These are phyloP conservation scores for Thuja plicata DNA, from an alignment of 83 land plant species.

Conservation along the genomic window DNA sequence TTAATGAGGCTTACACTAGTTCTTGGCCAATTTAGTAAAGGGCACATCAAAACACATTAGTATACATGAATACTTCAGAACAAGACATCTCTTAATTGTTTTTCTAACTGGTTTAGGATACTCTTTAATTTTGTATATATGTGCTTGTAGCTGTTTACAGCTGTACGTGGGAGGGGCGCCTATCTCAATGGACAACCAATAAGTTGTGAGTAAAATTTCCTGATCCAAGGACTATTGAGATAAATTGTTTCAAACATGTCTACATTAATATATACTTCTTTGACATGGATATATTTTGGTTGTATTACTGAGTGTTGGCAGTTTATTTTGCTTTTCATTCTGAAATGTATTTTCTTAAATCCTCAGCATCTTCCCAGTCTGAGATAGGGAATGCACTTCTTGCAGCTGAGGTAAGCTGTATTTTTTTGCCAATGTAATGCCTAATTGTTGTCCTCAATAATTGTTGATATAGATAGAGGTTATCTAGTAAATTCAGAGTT, in stretches of 20 bases:
- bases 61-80: neutral
- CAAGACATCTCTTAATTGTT: neutral
- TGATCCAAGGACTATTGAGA: neutral
- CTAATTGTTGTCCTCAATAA: neutral
- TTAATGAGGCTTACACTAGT: neutral
- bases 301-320: neutral
- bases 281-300: neutral
- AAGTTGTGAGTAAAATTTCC: conserved; percentile 12
- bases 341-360: neutral
- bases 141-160: conserved; percentile 14
- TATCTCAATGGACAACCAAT: conserved; percentile 7
- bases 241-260: neutral
- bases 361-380: conserved; percentile 72
- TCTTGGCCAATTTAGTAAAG: neutral
- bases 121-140: neutral
- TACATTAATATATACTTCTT: neutral
- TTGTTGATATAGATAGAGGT: neutral
- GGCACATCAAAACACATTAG: neutral
- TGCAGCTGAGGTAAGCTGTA: conserved; percentile 74
- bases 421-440: neutral
- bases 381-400: conserved; percentile 80
- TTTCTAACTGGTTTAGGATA: neutral
- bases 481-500: neutral
- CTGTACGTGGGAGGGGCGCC: conserved; percentile 15
- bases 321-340: neutral